Evolutionary conservation across 495 filamentous ascomycete species (phyloP), one percentile per base, ranked within the genome.

Genomic region (Xylaria acuta): DNA sequence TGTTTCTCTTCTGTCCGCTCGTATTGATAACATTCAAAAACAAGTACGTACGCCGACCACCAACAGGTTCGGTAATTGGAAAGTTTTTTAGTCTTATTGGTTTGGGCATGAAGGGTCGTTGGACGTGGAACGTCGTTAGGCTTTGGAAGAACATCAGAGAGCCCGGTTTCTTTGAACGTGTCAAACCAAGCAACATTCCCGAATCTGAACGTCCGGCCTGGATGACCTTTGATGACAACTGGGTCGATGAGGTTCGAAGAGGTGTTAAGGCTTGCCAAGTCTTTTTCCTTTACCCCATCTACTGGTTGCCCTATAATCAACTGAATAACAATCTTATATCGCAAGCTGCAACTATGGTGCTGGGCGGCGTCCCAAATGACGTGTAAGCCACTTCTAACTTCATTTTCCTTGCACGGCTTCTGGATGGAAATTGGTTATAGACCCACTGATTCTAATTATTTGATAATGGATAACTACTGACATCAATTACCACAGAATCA

Each of bases 141-240:
- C 89, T 88, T 18, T 87, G 87, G 77, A 84, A 79, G 73, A 84
- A 86, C 63, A 74, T 91, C 38, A 85, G 88, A 45, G 86, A 85
- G 40, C 83, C 83, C 0, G 85, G 80, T 38, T 90, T 90, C 80
- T 93, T 90, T 88, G 85, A 91, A 32, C 75, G 80, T 16, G 89
- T 90, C 47, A 93, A 92, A 84, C 92, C 92, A n/a, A 88, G 83
- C 69, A 76, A 77, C 20, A 82, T 85, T 11, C 77, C 88, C 43
- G 83, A 81, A 58, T 74, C 82, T 67, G 70, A 83, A 72, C 74
- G 79, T 62, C 90, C 90, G 1, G 73, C 76, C 16, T 92, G 90
- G 91, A 92, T 92, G 90, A 88, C 85, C 20, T 94, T 93, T 68
- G 90, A 93, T 69, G 92, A 94, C 72, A 86, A 85, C 45, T 93